Evolutionary conservation across 169 alveolate genomes (phyloP), one percentile per base, ranked within the genome.

Genomic region (Plasmodium vinckei): DNA sequence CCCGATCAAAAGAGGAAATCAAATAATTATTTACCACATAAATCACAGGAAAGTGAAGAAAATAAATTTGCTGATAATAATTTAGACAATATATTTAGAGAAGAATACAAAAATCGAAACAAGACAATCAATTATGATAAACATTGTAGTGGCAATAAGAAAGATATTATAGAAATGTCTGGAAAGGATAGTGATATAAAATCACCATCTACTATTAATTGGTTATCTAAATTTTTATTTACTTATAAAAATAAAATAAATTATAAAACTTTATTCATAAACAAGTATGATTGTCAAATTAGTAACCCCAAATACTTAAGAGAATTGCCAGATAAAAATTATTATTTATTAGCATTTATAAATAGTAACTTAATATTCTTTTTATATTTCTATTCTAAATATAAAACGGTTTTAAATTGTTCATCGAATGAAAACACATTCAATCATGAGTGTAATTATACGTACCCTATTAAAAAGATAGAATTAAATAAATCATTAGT

Each of bases 281-380:
- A 82, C 47, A 82, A 82, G 23, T 82, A 15, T 44, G 90, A 82
- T 54, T 82, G 51, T 60, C 82, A 82, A 17, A 82, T 72, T 0
- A 49, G 33, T 3, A 25, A 12, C 4, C 44, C 53, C 25, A 54
- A 13, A 17, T 53, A 63, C 6, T 17, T 82, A 17, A 82, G 56
- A 67, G 90, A 82, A 82, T 44, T 82, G n/a, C 23, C 53, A 39
- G 90, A 82, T 60, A 82, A 54, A 23, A 67, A 67, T 82, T 82
- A 67, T 17, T 82, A 82, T 47, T 82, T 82, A 39, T 19, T 82
- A 53, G 71, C 72, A 49, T 82, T 82, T 61, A 25, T 82, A 67
- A 82, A 47, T 82, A 67, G 25, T 33, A 67, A 82, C 25, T 82
- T 82, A 63, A 19, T 82, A 10, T 82, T 82, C 47, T 82, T 82